Evolutionary conservation across 78 protist genomes (phyloP).

Genomic region (Pelomyxa schiedti): DNA sequence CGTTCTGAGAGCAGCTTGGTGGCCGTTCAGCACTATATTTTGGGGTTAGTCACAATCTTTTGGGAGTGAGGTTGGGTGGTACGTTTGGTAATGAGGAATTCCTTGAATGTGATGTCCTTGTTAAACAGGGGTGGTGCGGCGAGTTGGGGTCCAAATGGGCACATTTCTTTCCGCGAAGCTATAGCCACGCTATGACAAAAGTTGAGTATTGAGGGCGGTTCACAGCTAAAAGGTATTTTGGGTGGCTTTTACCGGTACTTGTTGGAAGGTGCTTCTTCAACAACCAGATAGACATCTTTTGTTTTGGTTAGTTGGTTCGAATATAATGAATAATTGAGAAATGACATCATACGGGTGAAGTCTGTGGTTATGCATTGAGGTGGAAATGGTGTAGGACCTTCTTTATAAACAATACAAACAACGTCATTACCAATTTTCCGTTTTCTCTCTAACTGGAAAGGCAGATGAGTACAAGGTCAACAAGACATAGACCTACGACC

Average conservation of each 20-base stretch:
- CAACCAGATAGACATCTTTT: neutral
- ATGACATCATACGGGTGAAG: slow-evolving; percentile 15
- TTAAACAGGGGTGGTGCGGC: neutral
- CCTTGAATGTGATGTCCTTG: neutral
- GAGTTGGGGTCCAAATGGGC: neutral
- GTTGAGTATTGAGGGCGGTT: no score
- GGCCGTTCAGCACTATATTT: no score
- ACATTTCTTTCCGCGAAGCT: neutral
- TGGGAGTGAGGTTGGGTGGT: no score
- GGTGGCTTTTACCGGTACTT: no score
- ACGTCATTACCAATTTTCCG: slow-evolving; percentile 73
- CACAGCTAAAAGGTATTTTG: no score
- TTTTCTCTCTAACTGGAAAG: slow-evolving; percentile 62
- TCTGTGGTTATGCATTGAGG: slow-evolving; percentile 30
- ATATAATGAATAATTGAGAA: neutral
- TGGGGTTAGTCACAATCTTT: no score
- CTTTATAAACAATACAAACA: slow-evolving; percentile 49
- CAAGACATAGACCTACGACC: no score
- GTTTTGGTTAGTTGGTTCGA: neutral
- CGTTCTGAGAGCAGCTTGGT: no score
- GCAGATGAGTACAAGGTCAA: no score
- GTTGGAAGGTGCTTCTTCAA: neutral
- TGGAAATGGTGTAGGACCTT: slow-evolving; percentile 19
- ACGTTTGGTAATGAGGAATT: neutral
- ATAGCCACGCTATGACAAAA: neutral